phyloP scores from a whole-genome alignment of 2,329 filamentous ascomycete species.

The Ceratocystis cacaofunesta region DNA sequence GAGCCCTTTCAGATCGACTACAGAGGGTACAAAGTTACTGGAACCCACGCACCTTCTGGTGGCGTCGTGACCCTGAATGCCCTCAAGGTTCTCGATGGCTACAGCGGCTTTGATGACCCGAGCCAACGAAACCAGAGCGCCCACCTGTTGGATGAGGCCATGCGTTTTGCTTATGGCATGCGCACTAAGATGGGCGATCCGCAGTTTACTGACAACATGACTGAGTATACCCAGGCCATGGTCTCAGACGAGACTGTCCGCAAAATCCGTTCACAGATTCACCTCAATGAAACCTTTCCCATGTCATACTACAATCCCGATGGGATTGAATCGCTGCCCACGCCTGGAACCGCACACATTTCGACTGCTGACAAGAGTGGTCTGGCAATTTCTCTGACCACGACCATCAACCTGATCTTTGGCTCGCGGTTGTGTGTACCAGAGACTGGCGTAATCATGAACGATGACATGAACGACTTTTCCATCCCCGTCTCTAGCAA shows the following conservation, averaged over 20 bases:
- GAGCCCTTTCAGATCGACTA: slow-evolving; percentile 48
- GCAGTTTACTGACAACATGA: slow-evolving; percentile 44
- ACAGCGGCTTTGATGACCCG: slow-evolving; percentile 45
- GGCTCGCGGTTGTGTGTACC: slow-evolving; percentile 63
- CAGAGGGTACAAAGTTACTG: slow-evolving; percentile 53
- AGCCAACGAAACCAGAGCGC: slow-evolving; percentile 45
- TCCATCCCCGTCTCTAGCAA: slow-evolving; percentile 65
- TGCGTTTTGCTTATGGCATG: slow-evolving; percentile 67
- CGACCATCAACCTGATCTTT: slow-evolving; percentile 69
- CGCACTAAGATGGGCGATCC: slow-evolving; percentile 65
- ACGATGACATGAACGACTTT: slow-evolving; percentile 65
- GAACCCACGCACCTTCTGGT: slow-evolving; percentile 55
- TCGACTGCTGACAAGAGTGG: slow-evolving; percentile 55
- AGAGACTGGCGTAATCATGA: slow-evolving; percentile 67
- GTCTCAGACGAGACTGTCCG: slow-evolving; percentile 49
- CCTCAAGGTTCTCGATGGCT: slow-evolving; percentile 62
- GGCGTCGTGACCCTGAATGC: slow-evolving; percentile 58
- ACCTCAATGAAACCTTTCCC: slow-evolving; percentile 27
- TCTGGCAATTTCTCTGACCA: slow-evolving; percentile 61
- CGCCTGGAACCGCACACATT: slow-evolving; percentile 53
- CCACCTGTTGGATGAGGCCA: slow-evolving; percentile 69
- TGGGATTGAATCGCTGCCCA: slow-evolving; percentile 36
- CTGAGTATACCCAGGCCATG: slow-evolving; percentile 45
- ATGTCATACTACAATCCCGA: slow-evolving; percentile 32
- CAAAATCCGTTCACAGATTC: slow-evolving; percentile 34